Percentiles rank a stretch among this genome's conserved stretches.
These are phyloP conservation scores for Globisporangium cylindrosporum DNA, from an alignment of 352 stramenopile species.

Conservation along the genomic window DNA sequence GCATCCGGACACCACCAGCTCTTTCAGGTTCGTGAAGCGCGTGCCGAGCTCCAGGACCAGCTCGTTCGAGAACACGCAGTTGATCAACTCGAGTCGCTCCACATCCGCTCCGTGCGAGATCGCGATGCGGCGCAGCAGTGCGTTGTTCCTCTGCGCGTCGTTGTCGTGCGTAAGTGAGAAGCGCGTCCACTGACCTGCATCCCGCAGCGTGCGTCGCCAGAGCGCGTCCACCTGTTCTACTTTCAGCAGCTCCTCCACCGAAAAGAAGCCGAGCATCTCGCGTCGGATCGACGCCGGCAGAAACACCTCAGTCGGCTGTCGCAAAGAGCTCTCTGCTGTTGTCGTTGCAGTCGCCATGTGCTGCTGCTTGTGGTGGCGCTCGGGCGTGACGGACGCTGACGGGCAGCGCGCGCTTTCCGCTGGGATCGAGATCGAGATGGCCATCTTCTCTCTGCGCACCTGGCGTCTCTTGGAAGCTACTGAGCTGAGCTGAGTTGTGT, in stretches of 20 bases:
- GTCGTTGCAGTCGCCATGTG: background rate
- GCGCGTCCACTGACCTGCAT: slow-evolving; percentile 29
- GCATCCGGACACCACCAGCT: slow-evolving; percentile 54
- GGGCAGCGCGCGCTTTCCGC: slow-evolving; percentile 3
- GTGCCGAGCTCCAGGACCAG: slow-evolving; percentile 31
- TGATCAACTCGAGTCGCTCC: slow-evolving; percentile 37
- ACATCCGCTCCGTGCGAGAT: slow-evolving; percentile 37
- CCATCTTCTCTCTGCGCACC: slow-evolving; percentile 5
- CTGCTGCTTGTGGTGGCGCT: slow-evolving; percentile 5
- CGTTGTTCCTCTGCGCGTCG: slow-evolving; percentile 24
- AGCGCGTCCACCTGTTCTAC: slow-evolving; percentile 39
- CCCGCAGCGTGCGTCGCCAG: slow-evolving; percentile 34
- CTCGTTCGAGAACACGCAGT: slow-evolving; percentile 39
- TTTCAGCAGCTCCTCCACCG: slow-evolving; percentile 45
- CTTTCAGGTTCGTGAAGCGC: slow-evolving; percentile 31
- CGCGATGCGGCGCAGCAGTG: slow-evolving; percentile 30
- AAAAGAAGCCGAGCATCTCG: slow-evolving; percentile 50
- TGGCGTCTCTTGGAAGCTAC: background rate
- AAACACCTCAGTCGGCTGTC: slow-evolving; percentile 2
- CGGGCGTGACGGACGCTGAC: background rate
- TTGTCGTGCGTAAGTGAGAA: slow-evolving; percentile 36
- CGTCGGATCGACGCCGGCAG: slow-evolving; percentile 29
- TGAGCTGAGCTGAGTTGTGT: background rate
- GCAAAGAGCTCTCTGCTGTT: background rate
- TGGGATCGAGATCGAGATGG: slow-evolving; percentile 11